Evolutionary conservation across 2,329 filamentous ascomycete genomes (phyloP), one percentile per base, ranked within the genome.

Genomic region (Capronia epimyces): DNA sequence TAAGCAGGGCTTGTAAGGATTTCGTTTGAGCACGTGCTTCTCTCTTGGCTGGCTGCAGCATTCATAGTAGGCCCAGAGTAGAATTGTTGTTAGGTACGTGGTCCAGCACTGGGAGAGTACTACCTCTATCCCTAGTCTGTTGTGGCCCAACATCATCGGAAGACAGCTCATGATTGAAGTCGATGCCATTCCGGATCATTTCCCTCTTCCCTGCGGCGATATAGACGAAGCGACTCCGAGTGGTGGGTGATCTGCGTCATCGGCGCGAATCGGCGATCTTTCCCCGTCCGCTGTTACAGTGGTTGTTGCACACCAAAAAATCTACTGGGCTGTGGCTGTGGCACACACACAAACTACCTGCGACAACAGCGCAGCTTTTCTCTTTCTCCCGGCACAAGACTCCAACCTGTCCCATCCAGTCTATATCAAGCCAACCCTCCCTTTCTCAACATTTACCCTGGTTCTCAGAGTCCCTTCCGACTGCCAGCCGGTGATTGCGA

Each of bases 331-430:
- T n/a, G 5, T 6, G n/a, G 27, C 43, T 24, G n/a, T 25, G 37
- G 18, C 21, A 20, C 47, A 43, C 46, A 49, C 46, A 50, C 15
- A 40, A 50, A 50, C 40, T 24, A 37, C 13, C 42, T 10, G 25
- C 48, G 34, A 37, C 18, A 37, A 37, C 34, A n/a, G 16, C 16
- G 34, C n/a, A 37, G 15, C 34, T 37, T 34, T 37, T 45, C 48
- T 50, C 37, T 46, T 40, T 41, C 32, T 29, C 36, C 39, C 43
- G 47, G 47, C 49, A 18, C 31, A 40, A 31, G 41, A 22, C 48
- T 41, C 34, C 46, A 50, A 40, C 42, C 43, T 37, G 34, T 15
- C n/a, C 20, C 34, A 20, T 12, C 20, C 7, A 37, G 15, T 13
- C 20, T 5, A 37, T 37, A 37, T 37, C 34, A 37, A 12, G 6